Evolutionary conservation across 2,329 filamentous ascomycete genomes (phyloP).

Genomic region (Cadophora luteo-olivacea): DNA sequence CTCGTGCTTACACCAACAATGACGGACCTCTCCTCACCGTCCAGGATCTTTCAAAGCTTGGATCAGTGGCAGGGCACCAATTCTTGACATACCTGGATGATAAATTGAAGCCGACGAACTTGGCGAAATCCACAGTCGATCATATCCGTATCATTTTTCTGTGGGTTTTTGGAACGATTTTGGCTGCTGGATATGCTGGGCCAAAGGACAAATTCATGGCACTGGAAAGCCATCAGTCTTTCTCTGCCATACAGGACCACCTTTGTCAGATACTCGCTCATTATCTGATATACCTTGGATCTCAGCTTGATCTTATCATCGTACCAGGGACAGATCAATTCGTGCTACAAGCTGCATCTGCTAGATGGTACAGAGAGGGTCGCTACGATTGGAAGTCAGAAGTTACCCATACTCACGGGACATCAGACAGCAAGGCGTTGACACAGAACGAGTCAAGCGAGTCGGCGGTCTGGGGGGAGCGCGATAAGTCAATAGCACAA

Average conservation of each 20-base stretch:
- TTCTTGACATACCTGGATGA: conserved; percentile 16
- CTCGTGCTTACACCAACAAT: conserved; percentile 20
- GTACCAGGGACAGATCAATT: conserved; percentile 10
- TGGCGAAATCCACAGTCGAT: conserved; percentile 13
- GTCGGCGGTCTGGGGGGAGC: no score
- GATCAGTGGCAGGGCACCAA: conserved; percentile 17
- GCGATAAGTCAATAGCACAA: no score
- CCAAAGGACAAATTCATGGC: background rate
- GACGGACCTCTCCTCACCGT: conserved; percentile 1
- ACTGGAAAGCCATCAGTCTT: background rate
- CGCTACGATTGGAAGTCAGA: no score
- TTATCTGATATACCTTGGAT: conserved; percentile 23
- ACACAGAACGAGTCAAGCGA: no score
- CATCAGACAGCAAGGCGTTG: no score
- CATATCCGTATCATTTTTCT: conserved; percentile 15
- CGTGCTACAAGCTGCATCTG: no score
- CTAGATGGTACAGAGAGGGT: no score
- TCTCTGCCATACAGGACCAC: background rate
- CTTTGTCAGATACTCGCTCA: conserved; percentile 27
- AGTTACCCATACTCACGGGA: no score
- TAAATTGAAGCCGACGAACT: conserved; percentile 11
- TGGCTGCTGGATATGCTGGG: conserved; percentile 19
- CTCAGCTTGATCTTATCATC: conserved; percentile 13
- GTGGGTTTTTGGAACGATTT: conserved; percentile 23
- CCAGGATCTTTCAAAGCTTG: conserved; percentile 12